Conservation (phyloP, 352 stramenopile species). For the Globisporangium abappressorium region DNA sequence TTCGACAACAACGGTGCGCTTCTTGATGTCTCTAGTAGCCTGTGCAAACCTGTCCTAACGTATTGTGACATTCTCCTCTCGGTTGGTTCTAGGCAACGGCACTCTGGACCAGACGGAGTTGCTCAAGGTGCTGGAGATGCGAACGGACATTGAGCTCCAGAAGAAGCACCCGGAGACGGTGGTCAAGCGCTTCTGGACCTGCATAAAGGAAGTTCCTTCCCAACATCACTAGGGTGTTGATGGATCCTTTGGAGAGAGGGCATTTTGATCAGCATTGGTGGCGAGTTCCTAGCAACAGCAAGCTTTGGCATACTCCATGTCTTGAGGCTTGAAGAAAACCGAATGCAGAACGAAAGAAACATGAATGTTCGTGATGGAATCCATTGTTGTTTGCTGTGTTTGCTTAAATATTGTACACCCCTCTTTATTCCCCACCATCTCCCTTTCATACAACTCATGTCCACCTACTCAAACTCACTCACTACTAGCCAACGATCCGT, state of each 20-base stretch:
- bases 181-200: conserved; percentile 21
- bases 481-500: neutral
- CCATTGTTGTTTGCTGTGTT: no score
- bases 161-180: conserved; percentile 21
- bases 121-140: conserved; percentile 67
- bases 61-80: neutral
- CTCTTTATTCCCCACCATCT: neutral
- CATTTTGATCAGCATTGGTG: neutral
- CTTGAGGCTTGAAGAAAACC: no score
- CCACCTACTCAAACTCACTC: neutral
- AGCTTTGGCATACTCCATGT: neutral
- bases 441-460: neutral
- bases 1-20: conserved; percentile 64
- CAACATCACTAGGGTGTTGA: conserved; percentile 8
- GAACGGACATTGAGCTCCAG: conserved; percentile 48
- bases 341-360: neutral
- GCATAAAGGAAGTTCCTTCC: conserved; percentile 12
- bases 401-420: conserved; percentile 8
- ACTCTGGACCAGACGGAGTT: conserved; percentile 66
- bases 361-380: neutral
- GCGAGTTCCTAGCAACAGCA: neutral
- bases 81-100: conserved; percentile 38
- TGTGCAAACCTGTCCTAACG: neutral
- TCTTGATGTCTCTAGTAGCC: neutral
- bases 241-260: neutral